These are phyloP conservation scores for Nitzschia putrida DNA, from an alignment of 108 stramenopile species.

Conservation along the genomic window DNA sequence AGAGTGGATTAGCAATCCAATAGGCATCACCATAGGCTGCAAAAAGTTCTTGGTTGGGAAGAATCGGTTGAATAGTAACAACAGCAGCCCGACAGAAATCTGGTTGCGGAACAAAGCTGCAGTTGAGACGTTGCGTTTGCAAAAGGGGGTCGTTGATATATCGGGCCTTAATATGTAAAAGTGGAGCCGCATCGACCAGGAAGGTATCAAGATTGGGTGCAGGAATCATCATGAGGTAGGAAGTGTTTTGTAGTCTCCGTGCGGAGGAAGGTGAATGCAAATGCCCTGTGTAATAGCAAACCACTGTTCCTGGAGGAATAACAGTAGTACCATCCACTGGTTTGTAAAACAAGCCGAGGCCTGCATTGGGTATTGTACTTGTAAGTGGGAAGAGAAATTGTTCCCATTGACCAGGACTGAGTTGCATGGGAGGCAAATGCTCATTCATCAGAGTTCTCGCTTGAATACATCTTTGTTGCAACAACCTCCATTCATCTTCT, in stretches of 20 bases:
- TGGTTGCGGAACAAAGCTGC: conserved; percentile 27
- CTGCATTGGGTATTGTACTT: conserved; percentile 34
- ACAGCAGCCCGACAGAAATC: conserved; percentile 29
- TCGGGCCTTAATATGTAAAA: conserved; percentile 29
- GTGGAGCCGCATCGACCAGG: conserved; percentile 8
- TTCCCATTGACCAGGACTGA: conserved; percentile 9
- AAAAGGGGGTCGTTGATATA: conserved; percentile 50
- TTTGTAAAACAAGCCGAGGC: conserved; percentile 35
- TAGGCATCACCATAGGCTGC: conserved; percentile 74
- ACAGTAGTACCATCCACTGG: neutral
- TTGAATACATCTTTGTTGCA: conserved; percentile 23
- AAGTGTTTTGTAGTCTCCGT: conserved; percentile 18
- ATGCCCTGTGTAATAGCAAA: conserved; percentile 45
- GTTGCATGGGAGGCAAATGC: conserved; percentile 15
- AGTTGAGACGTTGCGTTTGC: conserved; percentile 26
- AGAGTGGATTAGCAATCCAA: conserved; percentile 15
- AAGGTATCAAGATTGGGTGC: conserved; percentile 30
- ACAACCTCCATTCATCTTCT: conserved; percentile 19
- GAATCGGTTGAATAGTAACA: conserved; percentile 56
- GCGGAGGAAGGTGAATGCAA: conserved; percentile 32
- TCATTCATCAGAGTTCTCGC: conserved; percentile 30
- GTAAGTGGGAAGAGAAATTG: conserved; percentile 1
- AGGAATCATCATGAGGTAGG: conserved; percentile 34
- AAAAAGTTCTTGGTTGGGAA: conserved; percentile 72
- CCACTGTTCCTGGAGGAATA: conserved; percentile 22